Base-by-base conservation (phyloP, 768 basidiomycete genomes). In the Auriscalpium microsporum region DNA sequence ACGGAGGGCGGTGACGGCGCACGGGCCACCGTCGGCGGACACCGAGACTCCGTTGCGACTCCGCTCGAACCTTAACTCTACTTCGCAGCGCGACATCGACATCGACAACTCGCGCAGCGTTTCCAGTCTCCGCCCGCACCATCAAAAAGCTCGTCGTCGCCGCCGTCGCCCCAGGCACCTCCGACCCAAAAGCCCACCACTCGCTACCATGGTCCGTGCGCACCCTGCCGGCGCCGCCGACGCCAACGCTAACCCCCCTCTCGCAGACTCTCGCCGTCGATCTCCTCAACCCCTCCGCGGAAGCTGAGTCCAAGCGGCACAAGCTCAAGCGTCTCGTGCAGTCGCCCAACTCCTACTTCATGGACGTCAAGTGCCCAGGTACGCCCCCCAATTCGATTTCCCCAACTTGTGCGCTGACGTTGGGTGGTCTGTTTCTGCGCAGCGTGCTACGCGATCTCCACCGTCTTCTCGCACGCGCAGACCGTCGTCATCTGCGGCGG, bases 361-460 rank as follows among this genome's bases (percentile, higher is more conserved):
- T 99, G 96, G 96, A 99, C 68, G 94, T 98, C 66, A 99, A 98
- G 75, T 98, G 95, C 77, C 86, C 95, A 65, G 94, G 91, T 92
- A 58, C 57, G 85, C 75, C 45, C 33, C 47, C 55, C 51, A 53
- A 53, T 58, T 63, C 62, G 54, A 51, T 17, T 17, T 21, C n/a
- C 33, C 19, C 9, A 51, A 45, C 35, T 1, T 48, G 35, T 38
- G 34, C 13, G 36, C 10, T 42, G n/a, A 37, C 51, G 36, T 49
- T 23, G 17, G 34, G 7, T 49, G 46, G 8, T 13, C 17, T 10
- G 9, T 16, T 38, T 14, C n/a, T 37, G 28, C 52, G n/a, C 63
- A 90, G 92, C 92, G 61, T 95, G 93, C 80, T 93, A 93, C 71
- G 83, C 85, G 64, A 91, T 93, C 72, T 94, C 93, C 65, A 94